Evolutionary conservation across 192 early-diverging fungal genomes (phyloP).

Genomic region (Chytriomyces confervae): DNA sequence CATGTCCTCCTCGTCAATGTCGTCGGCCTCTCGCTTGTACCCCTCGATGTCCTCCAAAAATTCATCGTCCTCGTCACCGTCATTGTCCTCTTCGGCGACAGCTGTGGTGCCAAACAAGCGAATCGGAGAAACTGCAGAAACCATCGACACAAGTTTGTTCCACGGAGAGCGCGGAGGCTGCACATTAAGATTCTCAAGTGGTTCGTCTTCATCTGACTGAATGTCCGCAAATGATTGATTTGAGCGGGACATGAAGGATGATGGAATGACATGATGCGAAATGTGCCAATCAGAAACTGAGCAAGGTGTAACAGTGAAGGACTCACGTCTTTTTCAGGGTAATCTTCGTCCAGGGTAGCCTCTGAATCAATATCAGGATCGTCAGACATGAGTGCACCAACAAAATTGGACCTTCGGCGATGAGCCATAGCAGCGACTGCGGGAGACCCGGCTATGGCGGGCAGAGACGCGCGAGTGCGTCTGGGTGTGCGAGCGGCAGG

Average conservation of each 20-base stretch:
- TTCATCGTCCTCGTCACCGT: constrained; percentile 22
- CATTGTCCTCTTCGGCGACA: background rate
- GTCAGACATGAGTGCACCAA: background rate
- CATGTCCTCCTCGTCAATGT: background rate
- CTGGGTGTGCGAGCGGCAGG: too few relatives aligned
- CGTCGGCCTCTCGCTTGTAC: background rate
- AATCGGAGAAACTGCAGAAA: constrained; percentile 9
- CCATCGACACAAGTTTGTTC: background rate
- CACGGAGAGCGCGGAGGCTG: background rate
- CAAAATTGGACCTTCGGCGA: background rate
- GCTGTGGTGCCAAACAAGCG: constrained; percentile 3
- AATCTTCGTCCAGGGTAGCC: constrained; percentile 16
- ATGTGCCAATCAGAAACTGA: background rate
- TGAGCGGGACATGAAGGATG: background rate
- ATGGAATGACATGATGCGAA: background rate
- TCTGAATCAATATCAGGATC: constrained; percentile 11
- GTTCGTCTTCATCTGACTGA: background rate
- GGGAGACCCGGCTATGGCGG: background rate
- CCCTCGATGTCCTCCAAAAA: background rate
- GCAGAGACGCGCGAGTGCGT: too few relatives aligned
- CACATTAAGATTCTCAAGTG: background rate
- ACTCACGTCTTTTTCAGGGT: background rate
- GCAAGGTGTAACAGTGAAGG: background rate
- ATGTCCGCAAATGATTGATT: background rate
- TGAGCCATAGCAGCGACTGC: background rate